These are phyloP conservation scores for Pluteus cervinus DNA, from an alignment of 768 basidiomycete genomes.

Conservation along the genomic window DNA sequence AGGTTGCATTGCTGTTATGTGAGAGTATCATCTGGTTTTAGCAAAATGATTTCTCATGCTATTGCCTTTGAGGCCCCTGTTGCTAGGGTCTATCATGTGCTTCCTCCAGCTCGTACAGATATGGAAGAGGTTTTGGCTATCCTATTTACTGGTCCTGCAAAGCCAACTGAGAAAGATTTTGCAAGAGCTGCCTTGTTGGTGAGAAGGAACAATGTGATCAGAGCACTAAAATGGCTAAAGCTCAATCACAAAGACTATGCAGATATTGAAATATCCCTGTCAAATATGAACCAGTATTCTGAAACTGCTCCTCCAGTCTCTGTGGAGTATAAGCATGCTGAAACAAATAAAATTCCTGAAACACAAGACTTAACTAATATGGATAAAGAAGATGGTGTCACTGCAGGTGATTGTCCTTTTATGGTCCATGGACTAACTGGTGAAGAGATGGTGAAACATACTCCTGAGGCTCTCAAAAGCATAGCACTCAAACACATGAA, in stretches of 20 bases:
- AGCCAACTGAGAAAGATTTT: conserved; percentile 10
- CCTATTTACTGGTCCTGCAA: conserved; percentile 20
- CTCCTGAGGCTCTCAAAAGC: conserved; percentile 3
- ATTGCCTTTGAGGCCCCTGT: conserved; percentile 25
- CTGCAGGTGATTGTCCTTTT: conserved; percentile 24
- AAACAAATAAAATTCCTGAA: conserved; percentile 8
- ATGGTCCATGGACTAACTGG: conserved; percentile 25
- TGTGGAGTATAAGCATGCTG: conserved; percentile 8
- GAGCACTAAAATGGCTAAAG: conserved; percentile 20
- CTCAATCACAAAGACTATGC: conserved; percentile 19
- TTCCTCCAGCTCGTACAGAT: conserved; percentile 25
- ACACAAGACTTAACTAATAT: conserved; percentile 11
- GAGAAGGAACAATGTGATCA: conserved; percentile 11
- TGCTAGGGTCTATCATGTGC: conserved; percentile 20
- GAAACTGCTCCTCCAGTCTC: conserved; percentile 10
- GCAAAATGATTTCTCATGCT: conserved; percentile 28
- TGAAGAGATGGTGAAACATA: conserved; percentile 9
- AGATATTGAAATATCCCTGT: conserved; percentile 15
- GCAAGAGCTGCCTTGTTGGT: conserved; percentile 17
- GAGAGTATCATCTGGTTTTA: conserved; percentile 19
- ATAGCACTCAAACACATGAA: conserved; percentile 23
- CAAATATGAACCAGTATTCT: conserved; percentile 11
- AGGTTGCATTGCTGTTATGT: conserved; percentile 26
- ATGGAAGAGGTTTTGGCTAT: conserved; percentile 22
- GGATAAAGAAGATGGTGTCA: conserved; percentile 19